A percentile compares a stretch with the other conserved stretches of the same genome.
These are phyloP conservation scores for Trichoderma koningiopsis DNA, from an alignment of 2,329 filamentous ascomycete genomes.

Conservation along the genomic window DNA sequence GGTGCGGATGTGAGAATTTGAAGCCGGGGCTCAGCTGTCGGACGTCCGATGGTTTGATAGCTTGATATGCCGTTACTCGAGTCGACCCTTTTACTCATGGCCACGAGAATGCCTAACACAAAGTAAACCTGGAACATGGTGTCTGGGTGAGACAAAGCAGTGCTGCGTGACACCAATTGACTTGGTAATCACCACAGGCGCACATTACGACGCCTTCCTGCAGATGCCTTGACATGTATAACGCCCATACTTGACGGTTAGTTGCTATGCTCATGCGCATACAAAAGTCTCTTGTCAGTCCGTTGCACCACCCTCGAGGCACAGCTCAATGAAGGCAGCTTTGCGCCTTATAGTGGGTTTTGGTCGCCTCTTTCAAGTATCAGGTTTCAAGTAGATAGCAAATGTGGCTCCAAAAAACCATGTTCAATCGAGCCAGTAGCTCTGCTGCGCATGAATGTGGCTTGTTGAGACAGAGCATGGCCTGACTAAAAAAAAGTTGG, in stretches of 20 bases:
- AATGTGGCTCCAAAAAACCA: neutral
- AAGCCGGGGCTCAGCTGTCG: neutral
- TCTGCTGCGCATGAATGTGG: conserved; percentile 13
- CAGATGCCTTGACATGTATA: neutral
- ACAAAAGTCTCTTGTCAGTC: neutral
- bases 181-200: neutral
- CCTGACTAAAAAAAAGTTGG: conserved; percentile 1
- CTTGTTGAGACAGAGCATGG: neutral
- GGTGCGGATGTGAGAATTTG: neutral
- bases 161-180: neutral
- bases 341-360: neutral
- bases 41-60: conserved; percentile 3
- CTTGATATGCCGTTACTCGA: neutral
- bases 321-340: neutral
- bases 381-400: neutral
- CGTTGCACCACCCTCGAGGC: neutral
- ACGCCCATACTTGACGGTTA: neutral
- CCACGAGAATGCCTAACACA: neutral
- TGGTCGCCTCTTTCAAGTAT: neutral
- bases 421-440: neutral
- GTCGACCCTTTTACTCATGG: neutral
- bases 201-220: neutral
- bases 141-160: conserved; percentile 7
- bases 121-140: neutral
- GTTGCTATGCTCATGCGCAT: neutral